A percentile compares a stretch with the other conserved stretches of the same genome.
Evolutionary conservation across 1,284 basidiomycete genomes (phyloP).

Genomic region (Malassezia brasiliensis): DNA sequence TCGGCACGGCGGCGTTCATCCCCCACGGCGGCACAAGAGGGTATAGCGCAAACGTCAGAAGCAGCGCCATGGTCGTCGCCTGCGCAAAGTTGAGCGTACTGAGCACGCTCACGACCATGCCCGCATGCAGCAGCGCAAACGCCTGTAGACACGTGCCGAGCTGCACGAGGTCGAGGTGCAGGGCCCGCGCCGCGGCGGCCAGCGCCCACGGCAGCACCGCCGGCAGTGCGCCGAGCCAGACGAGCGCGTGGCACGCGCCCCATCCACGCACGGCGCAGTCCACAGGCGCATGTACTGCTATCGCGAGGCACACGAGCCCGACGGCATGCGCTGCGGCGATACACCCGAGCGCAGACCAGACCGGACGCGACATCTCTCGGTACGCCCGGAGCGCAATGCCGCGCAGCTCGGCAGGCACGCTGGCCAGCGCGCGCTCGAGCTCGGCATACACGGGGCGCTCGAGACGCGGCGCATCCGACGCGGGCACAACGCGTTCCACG

Average conservation of each 20-base stretch:
- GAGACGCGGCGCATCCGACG: background rate
- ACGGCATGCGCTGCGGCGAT: background rate
- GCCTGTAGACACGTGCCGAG: conserved; percentile 26
- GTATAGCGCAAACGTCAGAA: conserved; percentile 13
- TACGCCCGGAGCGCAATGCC: background rate
- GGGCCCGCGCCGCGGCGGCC: background rate
- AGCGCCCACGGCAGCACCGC: background rate
- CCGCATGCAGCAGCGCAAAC: conserved; percentile 32
- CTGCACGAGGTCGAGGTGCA: conserved; percentile 4
- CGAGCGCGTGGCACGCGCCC: background rate
- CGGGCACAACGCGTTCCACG: background rate
- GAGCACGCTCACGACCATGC: conserved; percentile 30
- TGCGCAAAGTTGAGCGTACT: conserved; percentile 35
- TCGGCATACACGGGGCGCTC: conserved; percentile 7
- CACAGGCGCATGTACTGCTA: background rate
- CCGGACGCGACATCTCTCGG: conserved; percentile 2
- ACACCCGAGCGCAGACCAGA: background rate
- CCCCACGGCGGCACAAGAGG: conserved; percentile 1
- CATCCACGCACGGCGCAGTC: background rate
- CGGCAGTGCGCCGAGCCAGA: background rate
- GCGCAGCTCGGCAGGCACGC: background rate
- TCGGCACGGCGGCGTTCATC: background rate
- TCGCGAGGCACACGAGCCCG: background rate
- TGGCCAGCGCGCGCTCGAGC: background rate
- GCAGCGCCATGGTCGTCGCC: conserved; percentile 20